A percentile compares a stretch with the other conserved stretches of the same genome.
Evolutionary conservation across 192 early-diverging fungal genomes (phyloP).

Genomic region (Kickxella alabastrina): DNA sequence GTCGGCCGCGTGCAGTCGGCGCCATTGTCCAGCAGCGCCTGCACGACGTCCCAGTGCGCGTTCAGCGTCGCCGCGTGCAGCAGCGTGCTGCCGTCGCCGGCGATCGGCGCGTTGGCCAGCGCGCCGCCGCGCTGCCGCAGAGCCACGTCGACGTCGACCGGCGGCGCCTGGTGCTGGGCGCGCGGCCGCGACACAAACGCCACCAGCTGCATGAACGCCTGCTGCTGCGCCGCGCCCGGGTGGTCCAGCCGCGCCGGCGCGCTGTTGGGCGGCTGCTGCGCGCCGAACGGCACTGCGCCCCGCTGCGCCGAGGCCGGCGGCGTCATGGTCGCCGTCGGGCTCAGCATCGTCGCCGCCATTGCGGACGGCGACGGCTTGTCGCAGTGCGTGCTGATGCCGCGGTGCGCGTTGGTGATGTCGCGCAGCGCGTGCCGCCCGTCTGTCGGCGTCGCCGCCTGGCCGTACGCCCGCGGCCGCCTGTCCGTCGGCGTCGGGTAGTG

Average conservation of each 20-base stretch:
- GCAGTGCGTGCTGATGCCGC: constrained; percentile 2
- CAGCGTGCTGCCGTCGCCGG: constrained; percentile 8
- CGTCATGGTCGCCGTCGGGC: too few species aligned
- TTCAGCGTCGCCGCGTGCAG: constrained; percentile 27
- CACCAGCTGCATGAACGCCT: constrained; percentile 9
- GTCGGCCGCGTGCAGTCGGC: constrained; percentile 11
- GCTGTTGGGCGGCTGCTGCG: constrained; percentile 1
- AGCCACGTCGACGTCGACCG: constrained; percentile 12
- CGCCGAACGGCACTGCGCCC: constrained; percentile 1
- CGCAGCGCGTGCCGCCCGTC: constrained; percentile 23
- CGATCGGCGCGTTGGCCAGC: constrained; percentile 9
- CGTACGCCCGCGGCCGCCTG: too few species aligned
- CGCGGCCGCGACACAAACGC: constrained; percentile 3
- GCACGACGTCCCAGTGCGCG: constrained; percentile 37
- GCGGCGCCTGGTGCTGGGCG: not conserved
- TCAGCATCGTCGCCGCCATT: too few species aligned
- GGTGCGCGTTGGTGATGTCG: constrained; percentile 32
- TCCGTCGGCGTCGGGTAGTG: too few species aligned
- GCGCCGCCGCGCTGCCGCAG: constrained; percentile 9
- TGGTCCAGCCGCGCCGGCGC: not conserved
- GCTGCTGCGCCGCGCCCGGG: too few species aligned
- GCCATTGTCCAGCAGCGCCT: constrained; percentile 28
- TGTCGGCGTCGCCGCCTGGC: too few species aligned
- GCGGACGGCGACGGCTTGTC: too few species aligned
- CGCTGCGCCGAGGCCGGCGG: constrained; percentile 25